A percentile compares a stretch with the other conserved stretches of the same genome.
phyloP scores from a whole-genome alignment of 2,329 filamentous ascomycete genomes.

The Aspergillus glaucus region DNA sequence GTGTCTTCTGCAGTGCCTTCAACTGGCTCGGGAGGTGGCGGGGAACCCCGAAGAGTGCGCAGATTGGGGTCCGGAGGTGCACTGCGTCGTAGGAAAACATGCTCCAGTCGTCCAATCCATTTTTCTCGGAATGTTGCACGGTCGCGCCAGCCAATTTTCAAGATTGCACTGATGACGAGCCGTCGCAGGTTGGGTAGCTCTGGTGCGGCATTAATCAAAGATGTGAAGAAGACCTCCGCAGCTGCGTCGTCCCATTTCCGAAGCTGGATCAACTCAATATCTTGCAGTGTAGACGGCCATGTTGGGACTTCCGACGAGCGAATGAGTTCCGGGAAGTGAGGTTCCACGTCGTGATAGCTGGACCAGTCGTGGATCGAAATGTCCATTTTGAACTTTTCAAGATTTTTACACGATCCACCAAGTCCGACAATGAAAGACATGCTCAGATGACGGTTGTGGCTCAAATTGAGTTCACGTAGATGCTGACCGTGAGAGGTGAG shows the following conservation, averaged over 20 bases:
- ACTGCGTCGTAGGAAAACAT: constrained; percentile 37
- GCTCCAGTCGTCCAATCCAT: constrained; percentile 66
- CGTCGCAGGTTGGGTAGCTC: constrained; percentile 61
- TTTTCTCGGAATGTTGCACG: constrained; percentile 70
- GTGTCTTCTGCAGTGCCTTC: constrained; percentile 1
- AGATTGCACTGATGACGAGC: constrained; percentile 67
- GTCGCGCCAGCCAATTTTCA: constrained; percentile 74
- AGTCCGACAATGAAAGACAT: constrained; percentile 67
- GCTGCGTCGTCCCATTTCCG: constrained; percentile 65
- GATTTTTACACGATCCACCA: constrained; percentile 59
- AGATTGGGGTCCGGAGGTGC: constrained; percentile 24
- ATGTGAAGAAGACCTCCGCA: constrained; percentile 72
- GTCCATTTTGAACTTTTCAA: constrained; percentile 69
- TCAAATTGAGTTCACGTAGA: constrained; percentile 62
- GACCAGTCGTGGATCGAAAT: constrained; percentile 70
- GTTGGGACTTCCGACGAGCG: constrained; percentile 54
- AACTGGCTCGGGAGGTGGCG: constrained; percentile 1
- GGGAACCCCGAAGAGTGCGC: constrained; percentile 16
- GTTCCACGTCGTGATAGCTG: constrained; percentile 62
- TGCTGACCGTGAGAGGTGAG: constrained; percentile 60
- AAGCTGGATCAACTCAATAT: constrained; percentile 69
- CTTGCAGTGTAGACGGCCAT: constrained; percentile 69
- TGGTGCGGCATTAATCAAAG: constrained; percentile 65
- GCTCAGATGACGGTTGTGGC: constrained; percentile 73
- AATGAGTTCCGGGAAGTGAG: constrained; percentile 65